Evolutionary conservation across 2,329 filamentous ascomycete species (phyloP).

Genomic region (Arthroderma sp.): DNA sequence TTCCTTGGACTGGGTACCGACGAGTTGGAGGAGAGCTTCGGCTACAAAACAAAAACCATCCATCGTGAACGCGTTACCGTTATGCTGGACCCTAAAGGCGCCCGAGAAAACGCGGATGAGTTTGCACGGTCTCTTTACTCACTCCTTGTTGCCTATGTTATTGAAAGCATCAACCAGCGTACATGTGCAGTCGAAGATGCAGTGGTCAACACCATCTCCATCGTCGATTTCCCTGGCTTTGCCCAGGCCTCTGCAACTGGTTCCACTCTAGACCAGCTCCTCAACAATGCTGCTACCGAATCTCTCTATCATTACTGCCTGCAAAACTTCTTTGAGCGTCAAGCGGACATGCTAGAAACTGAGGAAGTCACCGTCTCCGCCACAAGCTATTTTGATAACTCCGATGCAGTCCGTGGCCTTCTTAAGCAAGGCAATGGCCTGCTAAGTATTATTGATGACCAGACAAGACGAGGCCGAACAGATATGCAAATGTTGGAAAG

Average conservation of each 20-base stretch:
- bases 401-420: slow-evolving; percentile 80
- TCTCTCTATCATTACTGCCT: slow-evolving; percentile 84
- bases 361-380: slow-evolving; percentile 84
- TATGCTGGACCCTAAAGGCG: slow-evolving; percentile 87
- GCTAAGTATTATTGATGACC: slow-evolving; percentile 88
- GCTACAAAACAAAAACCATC: slow-evolving; percentile 94
- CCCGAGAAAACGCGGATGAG: slow-evolving; percentile 84
- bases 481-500: slow-evolving; percentile 87
- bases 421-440: slow-evolving; percentile 87
- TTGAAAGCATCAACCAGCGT: slow-evolving; percentile 82
- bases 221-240: slow-evolving; percentile 95
- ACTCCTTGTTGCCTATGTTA: slow-evolving; percentile 81
- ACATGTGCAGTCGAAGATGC: slow-evolving; percentile 77
- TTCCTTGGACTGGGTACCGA: slow-evolving; percentile 75
- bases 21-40: slow-evolving; percentile 75
- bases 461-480: slow-evolving; percentile 75
- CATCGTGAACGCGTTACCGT: slow-evolving; percentile 95
- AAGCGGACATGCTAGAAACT: slow-evolving; percentile 82
- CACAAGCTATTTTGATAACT: slow-evolving; percentile 96
- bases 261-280: slow-evolving; percentile 76
- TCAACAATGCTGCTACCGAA: slow-evolving; percentile 90
- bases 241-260: slow-evolving; percentile 70
- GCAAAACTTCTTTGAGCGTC: slow-evolving; percentile 90
- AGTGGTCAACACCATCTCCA: slow-evolving; percentile 84
- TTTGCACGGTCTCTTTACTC: slow-evolving; percentile 87